Conservation (phyloP, 495 filamentous ascomycete species). For the Tuber brumale region DNA sequence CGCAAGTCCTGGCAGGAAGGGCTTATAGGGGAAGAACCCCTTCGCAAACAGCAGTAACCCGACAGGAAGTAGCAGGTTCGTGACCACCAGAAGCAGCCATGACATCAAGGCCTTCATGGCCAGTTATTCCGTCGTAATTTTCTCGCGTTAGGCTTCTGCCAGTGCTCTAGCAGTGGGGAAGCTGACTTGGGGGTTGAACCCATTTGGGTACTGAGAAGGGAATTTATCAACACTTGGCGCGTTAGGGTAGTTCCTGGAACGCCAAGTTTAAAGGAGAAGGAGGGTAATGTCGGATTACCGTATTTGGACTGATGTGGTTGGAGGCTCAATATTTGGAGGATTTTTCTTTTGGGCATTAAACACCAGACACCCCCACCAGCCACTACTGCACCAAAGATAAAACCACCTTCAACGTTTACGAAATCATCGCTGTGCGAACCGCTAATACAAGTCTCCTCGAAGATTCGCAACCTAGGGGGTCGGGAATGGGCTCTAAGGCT, state of each 20-base stretch:
- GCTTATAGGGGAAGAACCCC: slow-evolving; percentile 97
- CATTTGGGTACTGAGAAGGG: not conserved
- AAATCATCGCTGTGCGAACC: not conserved
- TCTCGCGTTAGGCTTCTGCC: not conserved
- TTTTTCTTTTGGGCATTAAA: not conserved
- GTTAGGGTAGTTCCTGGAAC: not conserved
- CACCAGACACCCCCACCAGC: not conserved
- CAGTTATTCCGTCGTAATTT: slow-evolving; percentile 7
- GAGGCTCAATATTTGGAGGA: not conserved
- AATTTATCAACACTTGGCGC: not conserved
- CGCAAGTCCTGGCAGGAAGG: slow-evolving; percentile 77
- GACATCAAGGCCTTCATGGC: slow-evolving; percentile 30
- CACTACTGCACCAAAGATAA: not conserved
- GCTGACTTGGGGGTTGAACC: not conserved
- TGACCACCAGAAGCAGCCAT: slow-evolving; percentile 52
- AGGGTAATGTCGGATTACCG: not conserved
- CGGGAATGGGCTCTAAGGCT: not conserved
- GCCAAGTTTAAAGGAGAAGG: not conserved
- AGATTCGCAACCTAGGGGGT: not conserved
- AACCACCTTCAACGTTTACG: not conserved
- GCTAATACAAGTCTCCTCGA: not conserved
- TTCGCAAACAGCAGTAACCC: slow-evolving; percentile 76
- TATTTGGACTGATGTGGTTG: not conserved
- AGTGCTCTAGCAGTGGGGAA: not conserved
- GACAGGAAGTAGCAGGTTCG: slow-evolving; percentile 68